phyloP scores from a whole-genome alignment of 192 early-diverging fungal species.

The Haplosporangium gracile region DNA sequence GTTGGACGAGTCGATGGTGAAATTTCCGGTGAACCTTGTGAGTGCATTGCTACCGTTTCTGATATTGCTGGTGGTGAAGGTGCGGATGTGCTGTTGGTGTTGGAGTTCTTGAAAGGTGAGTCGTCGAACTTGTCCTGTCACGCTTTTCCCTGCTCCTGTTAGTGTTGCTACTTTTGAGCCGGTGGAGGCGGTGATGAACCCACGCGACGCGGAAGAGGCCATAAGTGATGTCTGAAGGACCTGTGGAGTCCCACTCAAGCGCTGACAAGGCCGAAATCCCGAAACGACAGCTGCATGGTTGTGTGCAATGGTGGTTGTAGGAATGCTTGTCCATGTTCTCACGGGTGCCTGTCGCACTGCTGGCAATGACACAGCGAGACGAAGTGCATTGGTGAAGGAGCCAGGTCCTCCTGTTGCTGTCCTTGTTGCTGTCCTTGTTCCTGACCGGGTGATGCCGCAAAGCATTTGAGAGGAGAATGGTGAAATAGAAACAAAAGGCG shows the following conservation, averaged over 20 bases:
- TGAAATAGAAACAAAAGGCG: neutral
- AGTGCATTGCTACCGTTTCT: conserved; percentile 3
- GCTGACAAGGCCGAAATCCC: neutral
- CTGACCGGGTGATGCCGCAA: neutral
- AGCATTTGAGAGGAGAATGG: neutral
- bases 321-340: conserved; percentile 1
- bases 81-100: neutral
- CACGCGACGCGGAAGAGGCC: neutral
- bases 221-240: neutral
- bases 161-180: neutral
- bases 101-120: neutral
- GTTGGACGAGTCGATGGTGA: conserved; percentile 21
- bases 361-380: too few relatives aligned
- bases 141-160: neutral
- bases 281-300: neutral
- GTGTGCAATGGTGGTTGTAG: neutral
- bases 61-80: neutral
- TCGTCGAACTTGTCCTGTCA: neutral
- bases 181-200: neutral
- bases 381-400: neutral
- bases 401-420: neutral
- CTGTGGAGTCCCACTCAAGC: neutral
- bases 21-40: conserved; percentile 21
- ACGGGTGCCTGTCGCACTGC: neutral
- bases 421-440: neutral